Evolutionary conservation across 2,329 filamentous ascomycete species (phyloP).

Genomic region (Aspergillus chevalieri): DNA sequence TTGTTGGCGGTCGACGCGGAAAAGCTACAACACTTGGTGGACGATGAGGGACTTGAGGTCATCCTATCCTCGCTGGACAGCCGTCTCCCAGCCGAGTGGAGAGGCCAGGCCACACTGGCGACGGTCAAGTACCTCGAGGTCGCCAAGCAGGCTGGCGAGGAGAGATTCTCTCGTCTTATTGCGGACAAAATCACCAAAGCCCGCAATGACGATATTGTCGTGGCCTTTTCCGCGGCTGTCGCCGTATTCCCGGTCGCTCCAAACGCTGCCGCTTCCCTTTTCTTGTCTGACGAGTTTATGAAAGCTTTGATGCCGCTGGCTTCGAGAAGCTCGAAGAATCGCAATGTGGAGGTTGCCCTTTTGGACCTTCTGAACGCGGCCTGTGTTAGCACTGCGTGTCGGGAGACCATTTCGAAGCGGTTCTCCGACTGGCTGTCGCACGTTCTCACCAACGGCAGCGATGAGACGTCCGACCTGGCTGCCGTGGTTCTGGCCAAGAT

Average conservation of each 20-base stretch:
- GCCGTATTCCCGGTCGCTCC: slow-evolving; percentile 81
- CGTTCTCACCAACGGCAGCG: slow-evolving; percentile 66
- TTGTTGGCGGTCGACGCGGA: slow-evolving; percentile 51
- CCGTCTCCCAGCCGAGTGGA: slow-evolving; percentile 65
- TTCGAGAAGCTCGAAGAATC: slow-evolving; percentile 73
- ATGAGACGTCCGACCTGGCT: slow-evolving; percentile 48
- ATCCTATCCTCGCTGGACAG: slow-evolving; percentile 83
- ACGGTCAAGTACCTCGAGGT: slow-evolving; percentile 78
- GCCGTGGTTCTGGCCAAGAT: slow-evolving; percentile 70
- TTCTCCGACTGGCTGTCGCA: slow-evolving; percentile 84
- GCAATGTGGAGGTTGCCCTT: slow-evolving; percentile 77
- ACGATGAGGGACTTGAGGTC: slow-evolving; percentile 73
- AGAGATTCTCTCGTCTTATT: slow-evolving; percentile 68
- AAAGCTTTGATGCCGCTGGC: slow-evolving; percentile 69
- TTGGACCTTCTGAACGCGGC: slow-evolving; percentile 87
- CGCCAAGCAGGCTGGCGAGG: slow-evolving; percentile 63
- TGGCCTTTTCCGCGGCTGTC: slow-evolving; percentile 88
- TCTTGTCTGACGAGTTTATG: slow-evolving; percentile 84
- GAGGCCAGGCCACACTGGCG: slow-evolving; percentile 74
- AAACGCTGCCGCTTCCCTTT: slow-evolving; percentile 66
- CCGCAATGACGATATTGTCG: slow-evolving; percentile 80
- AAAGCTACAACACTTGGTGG: slow-evolving; percentile 45
- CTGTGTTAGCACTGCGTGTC: slow-evolving; percentile 75
- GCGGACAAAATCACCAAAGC: slow-evolving; percentile 63
- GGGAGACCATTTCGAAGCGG: slow-evolving; percentile 76